Conservation (phyloP, 2,329 filamentous ascomycete genomes). For the Botryotinia globosa region DNA sequence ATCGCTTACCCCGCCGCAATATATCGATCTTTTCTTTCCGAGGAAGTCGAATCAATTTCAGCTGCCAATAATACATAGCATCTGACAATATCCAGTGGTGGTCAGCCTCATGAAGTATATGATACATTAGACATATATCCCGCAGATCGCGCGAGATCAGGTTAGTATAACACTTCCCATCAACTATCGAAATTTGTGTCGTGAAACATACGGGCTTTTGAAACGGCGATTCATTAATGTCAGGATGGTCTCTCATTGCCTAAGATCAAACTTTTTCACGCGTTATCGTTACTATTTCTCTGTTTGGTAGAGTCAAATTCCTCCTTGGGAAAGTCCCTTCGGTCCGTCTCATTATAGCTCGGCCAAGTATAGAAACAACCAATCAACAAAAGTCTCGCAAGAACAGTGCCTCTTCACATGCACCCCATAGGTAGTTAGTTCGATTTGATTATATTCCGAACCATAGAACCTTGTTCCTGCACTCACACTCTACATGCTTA, state of each 20-base stretch:
- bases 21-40: background rate
- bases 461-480: background rate
- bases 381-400: background rate
- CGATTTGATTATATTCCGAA: background rate
- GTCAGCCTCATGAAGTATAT: background rate
- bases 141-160: background rate
- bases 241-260: background rate
- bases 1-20: background rate
- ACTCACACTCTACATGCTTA: background rate
- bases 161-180: background rate
- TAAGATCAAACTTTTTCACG: background rate
- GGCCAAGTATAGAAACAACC: background rate
- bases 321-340: background rate
- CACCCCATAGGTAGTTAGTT: background rate
- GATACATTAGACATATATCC: background rate
- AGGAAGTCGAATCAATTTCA: background rate
- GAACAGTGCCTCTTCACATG: background rate
- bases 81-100: background rate
- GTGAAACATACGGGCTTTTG: conserved; percentile 5
- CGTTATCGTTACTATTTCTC: background rate
- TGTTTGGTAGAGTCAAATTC: background rate
- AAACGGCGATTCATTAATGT: background rate
- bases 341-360: conserved; percentile 1
- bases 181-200: background rate
- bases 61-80: conserved; percentile 12